Base-by-base conservation (phyloP, 2,329 filamentous ascomycete species). In the Sporothrix curviconia region DNA sequence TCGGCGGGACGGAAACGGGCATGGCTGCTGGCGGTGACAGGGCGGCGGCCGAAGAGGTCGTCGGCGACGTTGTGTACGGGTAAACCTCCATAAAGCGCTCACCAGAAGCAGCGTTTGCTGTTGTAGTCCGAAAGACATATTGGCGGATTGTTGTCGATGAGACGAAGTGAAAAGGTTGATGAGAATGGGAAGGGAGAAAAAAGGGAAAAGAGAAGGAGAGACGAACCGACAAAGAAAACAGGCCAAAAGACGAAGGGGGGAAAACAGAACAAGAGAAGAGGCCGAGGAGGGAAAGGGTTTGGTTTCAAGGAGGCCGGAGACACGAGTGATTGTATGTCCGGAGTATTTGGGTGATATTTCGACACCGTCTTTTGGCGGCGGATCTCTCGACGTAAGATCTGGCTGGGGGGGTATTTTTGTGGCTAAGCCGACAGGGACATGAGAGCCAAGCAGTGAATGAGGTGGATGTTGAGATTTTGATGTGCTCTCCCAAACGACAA, bases 41-140 rank as follows among this genome's bases (percentile, higher is more conserved):
- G 15, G 56, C 34, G 22, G 43, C 58, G 19, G 68, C 63, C 59
- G 70, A 72, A 62, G 69, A 71, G 17, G 53, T 55, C 19, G 61
- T 42, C 9, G 59, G 56, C 44, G 62, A 62, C 11, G 59, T 55
- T 64, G 70, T 74, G 74, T 74, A 75, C 70, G 67, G 60, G 60
- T 75, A 76, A 64, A 76, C 78, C 68, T 85, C 82, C 68, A 85
- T 69, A 68, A 85, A 77, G 69, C 76, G 79, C 70, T 76, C 78
- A 71, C 76, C 76, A 69, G 75, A 74, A 69, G 74, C 68, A 71
- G 44, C 44, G 54, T n/a, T 52, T 55, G 39, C 40, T 58, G 57
- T 54, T 61, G 54, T 57, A 58, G 39, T 60, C n/a, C 59, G 43
- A 32, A 60, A 42, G 59, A 49, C 62, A 62, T 62, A 5, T 15